These are phyloP conservation scores for Neurospora discreta DNA, from an alignment of 495 filamentous ascomycete genomes.

Conservation along the genomic window DNA sequence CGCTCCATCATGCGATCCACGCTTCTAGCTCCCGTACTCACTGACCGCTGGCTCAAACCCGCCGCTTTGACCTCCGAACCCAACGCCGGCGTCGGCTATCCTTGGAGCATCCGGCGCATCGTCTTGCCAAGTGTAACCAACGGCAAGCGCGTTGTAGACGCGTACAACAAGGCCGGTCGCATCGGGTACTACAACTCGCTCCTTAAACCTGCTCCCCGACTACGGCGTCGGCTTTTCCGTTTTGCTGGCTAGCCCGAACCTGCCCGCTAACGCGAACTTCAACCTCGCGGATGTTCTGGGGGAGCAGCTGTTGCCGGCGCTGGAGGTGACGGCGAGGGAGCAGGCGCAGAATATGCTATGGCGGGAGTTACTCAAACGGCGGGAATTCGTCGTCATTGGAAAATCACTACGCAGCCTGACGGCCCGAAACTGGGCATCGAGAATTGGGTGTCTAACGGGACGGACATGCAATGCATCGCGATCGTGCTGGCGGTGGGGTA, in stretches of 20 bases:
- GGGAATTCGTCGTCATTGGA: slow-evolving; percentile 21
- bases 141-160: slow-evolving; percentile 39
- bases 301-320: slow-evolving; percentile 25
- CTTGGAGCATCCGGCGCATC: slow-evolving; percentile 46
- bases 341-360: slow-evolving; percentile 32
- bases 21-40: slow-evolving; percentile 32
- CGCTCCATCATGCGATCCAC: slow-evolving; percentile 42
- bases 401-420: slow-evolving; percentile 24
- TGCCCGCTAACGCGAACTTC: slow-evolving; percentile 40
- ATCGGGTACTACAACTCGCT: slow-evolving; percentile 34
- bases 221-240: slow-evolving; percentile 36
- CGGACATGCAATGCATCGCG: slow-evolving; percentile 30
- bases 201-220: slow-evolving; percentile 38
- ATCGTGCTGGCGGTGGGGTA: slow-evolving; percentile 23
- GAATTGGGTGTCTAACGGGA: slow-evolving; percentile 39
- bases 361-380: slow-evolving; percentile 26
- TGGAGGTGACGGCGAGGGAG: slow-evolving; percentile 32
- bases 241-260: slow-evolving; percentile 25
- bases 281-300: slow-evolving; percentile 37
- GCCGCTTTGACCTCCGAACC: slow-evolving; percentile 35
- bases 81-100: slow-evolving; percentile 36
- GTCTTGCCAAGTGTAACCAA: slow-evolving; percentile 13
- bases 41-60: slow-evolving; percentile 50
- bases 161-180: slow-evolving; percentile 42
- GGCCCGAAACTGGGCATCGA: slow-evolving; percentile 36